Base-by-base conservation (phyloP, 2,329 filamentous ascomycete species). In the Verticillium zaregamsianum region DNA sequence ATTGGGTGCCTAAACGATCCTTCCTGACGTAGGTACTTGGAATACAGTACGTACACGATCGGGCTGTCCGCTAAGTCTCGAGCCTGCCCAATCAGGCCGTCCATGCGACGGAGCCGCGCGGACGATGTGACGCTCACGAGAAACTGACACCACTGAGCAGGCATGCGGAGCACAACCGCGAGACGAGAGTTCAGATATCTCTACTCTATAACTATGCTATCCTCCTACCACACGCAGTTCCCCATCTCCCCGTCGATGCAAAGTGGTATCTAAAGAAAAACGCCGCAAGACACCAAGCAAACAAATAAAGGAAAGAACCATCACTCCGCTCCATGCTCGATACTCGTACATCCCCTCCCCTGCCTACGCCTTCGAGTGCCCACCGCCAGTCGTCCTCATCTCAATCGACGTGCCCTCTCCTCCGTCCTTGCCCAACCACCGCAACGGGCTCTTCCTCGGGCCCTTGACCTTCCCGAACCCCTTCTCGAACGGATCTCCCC, bases 401-500 rank as follows among this genome's bases (percentile, higher is more conserved):
- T 52, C 37, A 8, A 40, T 40, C 37, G 37, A 40, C 20, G n/a
- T 52, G 45, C 20, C 20, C 9, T 23, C 20, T n/a, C 37, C 37
- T n/a, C 20, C 12, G 8, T 40, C 12, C 37, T 40, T 15, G 6
- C 14, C 37, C 40, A 23, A n/a, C 20, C 9, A 23, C n/a, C 20
- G 40, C n/a, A 23, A n/a, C 20, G n/a, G 40, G n/a, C n/a, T 49
- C 37, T 58, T 58, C 23, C 37, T 58, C 56, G 32, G 6, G 5
- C 33, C 20, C 17, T 40, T 40, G 32, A 35, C 35, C 56, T 37
- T 37, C 7, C 56, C 56, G 35, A 39, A 58, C 35, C 56, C 56
- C 56, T 58, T 58, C 56, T 58, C 56, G 17, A 58, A 58, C 2
- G 56, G 56, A 17, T 58, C 56, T n/a, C 56, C 25, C 9, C 55